Percentiles rank a stretch among this genome's conserved stretches.
phyloP scores from a whole-genome alignment of 2,329 filamentous ascomycete species.

The Madurella mycetomatis region DNA sequence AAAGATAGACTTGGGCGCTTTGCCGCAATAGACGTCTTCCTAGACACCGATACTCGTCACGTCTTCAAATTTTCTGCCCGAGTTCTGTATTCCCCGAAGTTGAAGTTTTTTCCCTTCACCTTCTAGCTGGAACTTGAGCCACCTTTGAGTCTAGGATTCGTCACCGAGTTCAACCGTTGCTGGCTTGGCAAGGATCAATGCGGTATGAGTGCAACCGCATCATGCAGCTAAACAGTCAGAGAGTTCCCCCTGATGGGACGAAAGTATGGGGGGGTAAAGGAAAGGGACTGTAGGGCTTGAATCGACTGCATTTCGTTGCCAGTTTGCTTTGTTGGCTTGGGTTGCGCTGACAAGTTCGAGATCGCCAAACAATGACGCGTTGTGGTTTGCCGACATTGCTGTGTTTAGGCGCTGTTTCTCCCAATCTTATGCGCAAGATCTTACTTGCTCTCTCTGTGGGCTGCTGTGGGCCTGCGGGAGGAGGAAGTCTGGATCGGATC shows the following conservation, averaged over 20 bases:
- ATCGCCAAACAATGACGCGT: no score
- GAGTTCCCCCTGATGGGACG: neutral
- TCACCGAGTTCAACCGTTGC: neutral
- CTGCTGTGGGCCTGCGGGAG: no score
- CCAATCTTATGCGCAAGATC: no score
- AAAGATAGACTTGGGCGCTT: neutral
- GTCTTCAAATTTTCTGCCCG: no score
- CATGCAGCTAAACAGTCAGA: neutral
- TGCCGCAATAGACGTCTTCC: neutral
- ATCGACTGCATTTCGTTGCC: neutral
- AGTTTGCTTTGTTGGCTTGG: neutral
- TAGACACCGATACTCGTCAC: neutral
- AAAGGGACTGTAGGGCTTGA: neutral
- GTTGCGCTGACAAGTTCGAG: no score
- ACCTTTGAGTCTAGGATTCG: neutral
- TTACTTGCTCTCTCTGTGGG: no score
- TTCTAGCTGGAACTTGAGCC: no score
- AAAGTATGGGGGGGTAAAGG: neutral
- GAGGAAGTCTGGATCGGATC: no score
- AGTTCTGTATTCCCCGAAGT: no score
- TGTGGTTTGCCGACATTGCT: no score
- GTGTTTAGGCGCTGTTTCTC: no score
- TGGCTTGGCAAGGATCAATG: constrained; percentile 13
- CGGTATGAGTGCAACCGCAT: constrained; percentile 2
- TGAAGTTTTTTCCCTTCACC: no score